Evolutionary conservation across 2,329 filamentous ascomycete species (phyloP).

Genomic region (Hypoxylon sp.): DNA sequence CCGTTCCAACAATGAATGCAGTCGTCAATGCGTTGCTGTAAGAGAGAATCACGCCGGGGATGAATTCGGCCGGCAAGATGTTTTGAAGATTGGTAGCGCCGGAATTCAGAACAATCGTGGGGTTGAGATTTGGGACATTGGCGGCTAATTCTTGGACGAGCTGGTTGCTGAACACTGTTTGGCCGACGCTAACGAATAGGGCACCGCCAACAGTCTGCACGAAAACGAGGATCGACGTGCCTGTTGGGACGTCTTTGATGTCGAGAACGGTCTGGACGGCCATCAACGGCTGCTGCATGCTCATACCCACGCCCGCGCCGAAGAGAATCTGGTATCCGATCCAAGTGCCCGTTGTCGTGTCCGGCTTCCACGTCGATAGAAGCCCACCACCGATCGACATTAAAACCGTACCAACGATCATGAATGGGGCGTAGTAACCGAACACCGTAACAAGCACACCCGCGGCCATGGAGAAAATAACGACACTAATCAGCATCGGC

Average conservation of each 20-base stretch:
- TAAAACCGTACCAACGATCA: conserved; percentile 56
- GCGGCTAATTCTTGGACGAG: conserved; percentile 58
- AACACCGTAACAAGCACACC: conserved; percentile 52
- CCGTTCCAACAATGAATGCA: conserved; percentile 61
- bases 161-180: conserved; percentile 66
- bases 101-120: conserved; percentile 51
- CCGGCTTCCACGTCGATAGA: conserved; percentile 57
- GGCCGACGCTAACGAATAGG: conserved; percentile 66
- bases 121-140: conserved; percentile 56
- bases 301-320: conserved; percentile 59
- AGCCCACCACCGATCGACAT: conserved; percentile 57
- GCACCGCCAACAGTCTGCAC: conserved; percentile 61
- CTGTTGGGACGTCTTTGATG: conserved; percentile 51
- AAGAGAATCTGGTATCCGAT: conserved; percentile 61
- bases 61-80: conserved; percentile 50
- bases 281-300: conserved; percentile 60
- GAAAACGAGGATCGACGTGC: conserved; percentile 57
- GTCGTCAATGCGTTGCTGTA: conserved; percentile 63
- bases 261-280: conserved; percentile 59
- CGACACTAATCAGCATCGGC: conserved; percentile 54
- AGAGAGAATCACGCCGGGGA: conserved; percentile 56
- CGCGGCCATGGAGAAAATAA: conserved; percentile 49
- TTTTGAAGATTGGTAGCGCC: conserved; percentile 59
- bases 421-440: conserved; percentile 59
- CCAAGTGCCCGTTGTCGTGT: conserved; percentile 56